Evolutionary conservation across 306 rosid species (phyloP).

Genomic region (Canavalia ensiformis): DNA sequence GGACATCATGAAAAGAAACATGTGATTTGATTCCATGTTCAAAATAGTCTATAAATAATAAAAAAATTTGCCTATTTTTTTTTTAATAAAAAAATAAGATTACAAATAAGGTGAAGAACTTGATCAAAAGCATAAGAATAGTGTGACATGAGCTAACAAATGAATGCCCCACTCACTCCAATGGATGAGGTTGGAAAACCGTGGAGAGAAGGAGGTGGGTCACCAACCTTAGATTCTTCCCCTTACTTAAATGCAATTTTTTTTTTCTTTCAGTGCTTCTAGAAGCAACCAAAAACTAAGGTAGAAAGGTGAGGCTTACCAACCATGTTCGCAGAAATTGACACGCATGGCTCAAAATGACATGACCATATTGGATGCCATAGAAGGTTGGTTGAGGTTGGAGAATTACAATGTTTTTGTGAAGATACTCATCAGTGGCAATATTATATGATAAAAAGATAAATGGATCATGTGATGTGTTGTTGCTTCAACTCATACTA

Average conservation of each 20-base stretch:
- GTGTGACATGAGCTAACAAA: constrained; percentile 43
- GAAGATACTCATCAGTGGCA: background rate
- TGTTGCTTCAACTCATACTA: constrained; percentile 34
- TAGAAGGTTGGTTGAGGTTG: constrained; percentile 39
- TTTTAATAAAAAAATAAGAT: background rate
- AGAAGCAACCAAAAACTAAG: constrained; percentile 47
- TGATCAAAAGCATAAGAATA: constrained; percentile 38
- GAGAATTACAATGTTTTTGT: constrained; percentile 44
- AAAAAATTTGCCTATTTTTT: background rate
- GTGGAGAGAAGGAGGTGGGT: constrained; percentile 47
- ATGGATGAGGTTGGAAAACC: constrained; percentile 43
- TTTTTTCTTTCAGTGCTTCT: constrained; percentile 27
- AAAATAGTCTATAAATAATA: constrained; percentile 10
- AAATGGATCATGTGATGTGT: constrained; percentile 8
- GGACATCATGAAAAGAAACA: too few relatives aligned
- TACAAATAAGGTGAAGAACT: constrained; percentile 17
- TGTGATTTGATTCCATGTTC: background rate
- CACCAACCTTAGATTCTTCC: constrained; percentile 48
- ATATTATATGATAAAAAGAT: constrained; percentile 3
- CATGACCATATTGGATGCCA: constrained; percentile 34
- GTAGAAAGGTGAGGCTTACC: constrained; percentile 55
- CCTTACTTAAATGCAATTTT: constrained; percentile 21
- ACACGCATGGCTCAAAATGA: constrained; percentile 47
- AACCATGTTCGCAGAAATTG: constrained; percentile 47
- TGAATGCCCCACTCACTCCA: constrained; percentile 38